Conservation (phyloP, 192 early-diverging fungal genomes). For the Helicostylum pulchrum region DNA sequence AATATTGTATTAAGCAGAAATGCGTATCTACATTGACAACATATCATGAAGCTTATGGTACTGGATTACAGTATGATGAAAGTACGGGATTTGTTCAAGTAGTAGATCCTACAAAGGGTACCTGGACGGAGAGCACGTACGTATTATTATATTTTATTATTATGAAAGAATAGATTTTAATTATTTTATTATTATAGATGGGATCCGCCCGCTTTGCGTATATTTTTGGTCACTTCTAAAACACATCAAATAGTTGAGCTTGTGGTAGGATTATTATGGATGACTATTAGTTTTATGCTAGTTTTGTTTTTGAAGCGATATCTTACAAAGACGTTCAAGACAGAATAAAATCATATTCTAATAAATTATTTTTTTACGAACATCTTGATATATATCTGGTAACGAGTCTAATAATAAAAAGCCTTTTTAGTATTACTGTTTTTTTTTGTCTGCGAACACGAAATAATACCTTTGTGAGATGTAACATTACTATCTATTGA, state of each 20-base stretch:
- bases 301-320: conserved; percentile 34
- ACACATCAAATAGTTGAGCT: conserved; percentile 40
- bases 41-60: conserved; percentile 53
- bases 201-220: conserved; percentile 40
- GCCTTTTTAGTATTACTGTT: too few relatives aligned
- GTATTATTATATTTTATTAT: conserved; percentile 17
- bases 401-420: too few relatives aligned
- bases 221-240: conserved; percentile 42
- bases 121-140: conserved; percentile 55
- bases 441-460: too few relatives aligned
- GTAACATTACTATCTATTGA: too few relatives aligned
- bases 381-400: too few relatives aligned
- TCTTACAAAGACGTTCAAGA: conserved; percentile 34
- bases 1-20: conserved; percentile 42
- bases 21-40: conserved; percentile 48
- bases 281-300: conserved; percentile 21
- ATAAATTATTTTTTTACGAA: too few relatives aligned
- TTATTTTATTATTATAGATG: conserved; percentile 31
- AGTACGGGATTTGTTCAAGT: conserved; percentile 30
- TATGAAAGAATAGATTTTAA: background rate
- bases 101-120: conserved; percentile 40
- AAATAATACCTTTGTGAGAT: too few relatives aligned
- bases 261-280: conserved; percentile 40
- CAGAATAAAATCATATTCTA: conserved; percentile 1
- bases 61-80: conserved; percentile 41